phyloP scores from a whole-genome alignment of 169 alveolate genomes.

The Eimeria zaria region DNA sequence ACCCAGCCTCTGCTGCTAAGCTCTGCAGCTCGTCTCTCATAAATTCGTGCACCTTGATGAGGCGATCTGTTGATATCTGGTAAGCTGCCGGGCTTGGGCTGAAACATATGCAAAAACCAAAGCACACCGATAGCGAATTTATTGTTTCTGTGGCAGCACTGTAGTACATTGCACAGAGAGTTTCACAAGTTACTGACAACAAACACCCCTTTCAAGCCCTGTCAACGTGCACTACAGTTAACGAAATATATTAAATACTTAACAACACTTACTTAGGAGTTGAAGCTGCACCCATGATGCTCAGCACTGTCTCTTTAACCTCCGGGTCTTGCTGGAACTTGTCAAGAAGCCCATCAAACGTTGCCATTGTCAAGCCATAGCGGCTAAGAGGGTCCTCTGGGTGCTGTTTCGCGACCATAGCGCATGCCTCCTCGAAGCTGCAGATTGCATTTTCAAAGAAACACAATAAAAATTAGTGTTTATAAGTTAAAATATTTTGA shows the following conservation, averaged over 20 bases:
- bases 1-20: conserved; percentile 83
- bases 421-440: conserved; percentile 86
- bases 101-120: not conserved
- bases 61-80: conserved; percentile 71
- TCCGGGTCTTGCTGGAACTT: conserved; percentile 86
- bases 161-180: not conserved
- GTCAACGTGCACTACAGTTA: not conserved
- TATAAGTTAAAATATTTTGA: not conserved
- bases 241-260: not conserved
- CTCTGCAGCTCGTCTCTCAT: conserved; percentile 87
- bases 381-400: conserved; percentile 88
- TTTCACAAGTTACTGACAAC: not conserved
- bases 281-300: conserved; percentile 81
- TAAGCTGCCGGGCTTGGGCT: conserved; percentile 60
- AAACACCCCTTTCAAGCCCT: not conserved
- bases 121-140: not conserved
- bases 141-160: not conserved
- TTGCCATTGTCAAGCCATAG: conserved; percentile 85
- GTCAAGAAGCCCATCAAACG: conserved; percentile 87
- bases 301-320: conserved; percentile 66
- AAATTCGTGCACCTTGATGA: conserved; percentile 87
- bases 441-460: not conserved
- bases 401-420: conserved; percentile 84
- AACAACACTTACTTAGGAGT: conserved; percentile 27
- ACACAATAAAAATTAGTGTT: not conserved